Conservation (phyloP, 1,284 basidiomycete species). For the Athelia sp. region DNA sequence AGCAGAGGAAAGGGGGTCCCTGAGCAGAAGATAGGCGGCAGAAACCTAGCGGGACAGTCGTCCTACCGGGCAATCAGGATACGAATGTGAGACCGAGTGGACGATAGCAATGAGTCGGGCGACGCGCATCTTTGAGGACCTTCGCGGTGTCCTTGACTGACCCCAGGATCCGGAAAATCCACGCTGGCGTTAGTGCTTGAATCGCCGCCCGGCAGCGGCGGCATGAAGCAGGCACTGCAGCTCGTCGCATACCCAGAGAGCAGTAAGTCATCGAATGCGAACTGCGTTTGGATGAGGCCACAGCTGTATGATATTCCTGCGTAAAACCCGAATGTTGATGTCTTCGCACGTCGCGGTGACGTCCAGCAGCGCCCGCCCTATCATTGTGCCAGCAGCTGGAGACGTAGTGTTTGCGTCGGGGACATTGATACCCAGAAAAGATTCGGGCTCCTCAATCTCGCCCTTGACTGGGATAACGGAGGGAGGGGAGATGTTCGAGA, state of each 20-base stretch:
- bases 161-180: slow-evolving; percentile 31
- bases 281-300: slow-evolving; percentile 22
- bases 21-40: slow-evolving; percentile 25
- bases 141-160: slow-evolving; percentile 23
- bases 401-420: too few species aligned
- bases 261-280: slow-evolving; percentile 17
- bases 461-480: too few species aligned
- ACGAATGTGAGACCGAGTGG: slow-evolving; percentile 11
- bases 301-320: slow-evolving; percentile 22
- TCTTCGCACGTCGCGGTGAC: slow-evolving; percentile 13
- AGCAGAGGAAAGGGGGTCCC: slow-evolving; percentile 29
- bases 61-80: slow-evolving; percentile 12
- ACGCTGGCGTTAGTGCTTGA: slow-evolving; percentile 23
- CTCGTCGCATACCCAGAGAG: slow-evolving; percentile 14
- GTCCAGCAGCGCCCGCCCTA: neutral
- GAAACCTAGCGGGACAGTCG: slow-evolving; percentile 26
- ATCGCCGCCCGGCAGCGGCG: slow-evolving; percentile 27
- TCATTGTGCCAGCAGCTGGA: neutral
- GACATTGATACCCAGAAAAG: too few species aligned
- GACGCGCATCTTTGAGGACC: slow-evolving; percentile 24
- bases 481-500: too few species aligned
- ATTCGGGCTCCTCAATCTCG: too few species aligned
- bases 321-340: too few species aligned
- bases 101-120: slow-evolving; percentile 9
- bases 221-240: slow-evolving; percentile 17